phyloP scores from a whole-genome alignment of 768 basidiomycete species.

The Lentinula raphanica region DNA sequence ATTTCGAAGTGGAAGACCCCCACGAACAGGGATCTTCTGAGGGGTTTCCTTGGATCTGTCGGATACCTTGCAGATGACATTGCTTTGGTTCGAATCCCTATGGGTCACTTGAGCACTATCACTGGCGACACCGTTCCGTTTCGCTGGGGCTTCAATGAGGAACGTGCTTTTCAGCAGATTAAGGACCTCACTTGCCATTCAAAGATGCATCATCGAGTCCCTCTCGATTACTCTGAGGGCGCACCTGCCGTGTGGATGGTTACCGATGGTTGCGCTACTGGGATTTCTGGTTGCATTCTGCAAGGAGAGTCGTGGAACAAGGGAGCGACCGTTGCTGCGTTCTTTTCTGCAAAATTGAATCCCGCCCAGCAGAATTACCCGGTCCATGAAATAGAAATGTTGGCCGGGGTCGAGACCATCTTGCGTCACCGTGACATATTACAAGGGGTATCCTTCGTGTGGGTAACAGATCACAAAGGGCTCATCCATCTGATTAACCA shows the following conservation, averaged over 20 bases:
- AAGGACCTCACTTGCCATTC: slow-evolving; percentile 17
- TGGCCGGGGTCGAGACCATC: too few relatives aligned
- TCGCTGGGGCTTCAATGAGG: too few relatives aligned
- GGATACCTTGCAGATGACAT: too few relatives aligned
- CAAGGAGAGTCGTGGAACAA: slow-evolving; percentile 12
- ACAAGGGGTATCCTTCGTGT: too few relatives aligned
- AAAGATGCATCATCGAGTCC: slow-evolving; percentile 1
- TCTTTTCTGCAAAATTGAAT: slow-evolving; percentile 16
- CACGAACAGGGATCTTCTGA: too few relatives aligned
- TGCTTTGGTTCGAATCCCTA: slow-evolving; percentile 29
- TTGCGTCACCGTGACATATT: too few relatives aligned
- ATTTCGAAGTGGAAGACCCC: too few relatives aligned
- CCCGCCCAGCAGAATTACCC: slow-evolving; percentile 17
- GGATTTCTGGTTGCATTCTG: not conserved
- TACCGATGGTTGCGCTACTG: slow-evolving; percentile 10
- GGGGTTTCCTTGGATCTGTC: too few relatives aligned
- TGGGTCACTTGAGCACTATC: slow-evolving; percentile 25
- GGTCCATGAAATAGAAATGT: too few relatives aligned
- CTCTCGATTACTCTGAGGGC: slow-evolving; percentile 6
- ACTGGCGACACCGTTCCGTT: slow-evolving; percentile 21
- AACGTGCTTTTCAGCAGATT: slow-evolving; percentile 30
- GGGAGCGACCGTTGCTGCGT: slow-evolving; percentile 6
- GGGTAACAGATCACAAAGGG: too few relatives aligned
- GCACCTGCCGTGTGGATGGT: slow-evolving; percentile 7
- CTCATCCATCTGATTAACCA: too few relatives aligned